Evolutionary conservation across 139 green algal species (phyloP).

Genomic region (Raphidocelis subcapitata): DNA sequence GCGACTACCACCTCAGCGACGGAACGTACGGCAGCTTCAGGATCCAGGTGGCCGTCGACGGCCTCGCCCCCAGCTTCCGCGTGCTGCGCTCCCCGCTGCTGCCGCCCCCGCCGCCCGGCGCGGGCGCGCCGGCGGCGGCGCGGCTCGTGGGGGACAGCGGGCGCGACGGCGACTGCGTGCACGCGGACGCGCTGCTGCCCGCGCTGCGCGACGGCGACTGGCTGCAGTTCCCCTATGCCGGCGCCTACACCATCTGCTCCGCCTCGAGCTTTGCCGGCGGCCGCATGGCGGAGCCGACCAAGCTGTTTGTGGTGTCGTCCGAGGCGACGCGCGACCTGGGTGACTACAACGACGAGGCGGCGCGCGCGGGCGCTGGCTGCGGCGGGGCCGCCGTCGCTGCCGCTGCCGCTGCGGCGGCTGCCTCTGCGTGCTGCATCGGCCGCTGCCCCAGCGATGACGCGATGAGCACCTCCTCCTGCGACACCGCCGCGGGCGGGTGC

Average conservation of each 20-base stretch:
- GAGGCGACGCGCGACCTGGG: background rate
- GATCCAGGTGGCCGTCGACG: constrained; percentile 29
- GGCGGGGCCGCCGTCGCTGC: too few relatives aligned
- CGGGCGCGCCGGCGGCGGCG: constrained; percentile 2
- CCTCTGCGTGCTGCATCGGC: too few relatives aligned
- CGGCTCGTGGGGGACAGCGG: constrained; percentile 77
- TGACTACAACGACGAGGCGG: too few relatives aligned
- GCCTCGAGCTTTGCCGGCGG: constrained; percentile 76
- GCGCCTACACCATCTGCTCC: constrained; percentile 72
- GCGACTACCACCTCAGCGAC: constrained; percentile 66
- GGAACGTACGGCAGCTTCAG: constrained; percentile 90
- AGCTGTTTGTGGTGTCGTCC: constrained; percentile 23
- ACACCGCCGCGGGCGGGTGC: too few relatives aligned
- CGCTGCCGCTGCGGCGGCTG: too few relatives aligned
- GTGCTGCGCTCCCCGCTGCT: constrained; percentile 32
- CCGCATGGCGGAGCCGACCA: constrained; percentile 21
- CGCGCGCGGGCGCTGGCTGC: too few relatives aligned
- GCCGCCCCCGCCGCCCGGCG: background rate
- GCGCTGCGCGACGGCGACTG: constrained; percentile 77
- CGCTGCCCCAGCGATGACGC: too few relatives aligned
- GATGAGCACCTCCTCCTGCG: too few relatives aligned
- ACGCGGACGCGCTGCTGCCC: constrained; percentile 53
- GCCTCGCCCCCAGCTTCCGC: constrained; percentile 29
- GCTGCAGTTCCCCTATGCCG: constrained; percentile 69
- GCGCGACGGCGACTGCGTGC: constrained; percentile 69